These are phyloP conservation scores for Phaeosphaeria sp. DNA, from an alignment of 2,329 filamentous ascomycete species.

Conservation along the genomic window DNA sequence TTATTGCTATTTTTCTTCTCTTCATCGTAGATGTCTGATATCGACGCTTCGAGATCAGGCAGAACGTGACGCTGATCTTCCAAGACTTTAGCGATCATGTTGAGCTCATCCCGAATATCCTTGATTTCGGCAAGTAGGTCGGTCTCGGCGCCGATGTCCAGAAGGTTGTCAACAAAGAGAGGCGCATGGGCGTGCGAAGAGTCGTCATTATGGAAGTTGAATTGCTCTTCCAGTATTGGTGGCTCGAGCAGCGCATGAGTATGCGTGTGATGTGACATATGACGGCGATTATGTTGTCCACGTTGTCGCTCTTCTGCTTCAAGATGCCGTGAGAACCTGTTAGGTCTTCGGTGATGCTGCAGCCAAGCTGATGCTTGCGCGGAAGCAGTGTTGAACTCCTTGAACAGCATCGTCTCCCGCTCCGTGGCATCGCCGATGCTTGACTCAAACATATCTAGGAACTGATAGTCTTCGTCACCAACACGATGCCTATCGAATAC, in stretches of 20 bases:
- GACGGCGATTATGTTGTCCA: constrained; percentile 39
- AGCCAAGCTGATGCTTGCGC: constrained; percentile 63
- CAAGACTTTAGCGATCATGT: constrained; percentile 65
- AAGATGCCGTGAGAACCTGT: constrained; percentile 44
- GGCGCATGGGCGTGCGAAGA: constrained; percentile 37
- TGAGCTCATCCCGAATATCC: constrained; percentile 72
- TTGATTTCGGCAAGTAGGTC: constrained; percentile 69
- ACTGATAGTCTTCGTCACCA: constrained; percentile 67
- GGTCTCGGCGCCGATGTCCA: constrained; percentile 68
- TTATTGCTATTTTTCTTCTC: constrained; percentile 28
- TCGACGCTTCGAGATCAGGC: constrained; percentile 54
- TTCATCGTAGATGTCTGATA: constrained; percentile 49
- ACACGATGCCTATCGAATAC: constrained; percentile 67
- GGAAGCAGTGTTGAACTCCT: constrained; percentile 67
- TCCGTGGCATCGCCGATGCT: constrained; percentile 62
- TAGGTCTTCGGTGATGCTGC: constrained; percentile 56
- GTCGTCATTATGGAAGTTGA: constrained; percentile 38
- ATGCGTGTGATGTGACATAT: constrained; percentile 36
- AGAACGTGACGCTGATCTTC: constrained; percentile 58
- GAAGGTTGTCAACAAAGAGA: constrained; percentile 61
- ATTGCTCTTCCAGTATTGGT: constrained; percentile 34
- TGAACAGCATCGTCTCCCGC: constrained; percentile 64
- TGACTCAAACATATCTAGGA: constrained; percentile 72
- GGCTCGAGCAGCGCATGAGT: constrained; percentile 31
- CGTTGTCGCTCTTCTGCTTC: constrained; percentile 43